phyloP scores from a whole-genome alignment of 2,329 filamentous ascomycete genomes.

The Phialophora tarda region DNA sequence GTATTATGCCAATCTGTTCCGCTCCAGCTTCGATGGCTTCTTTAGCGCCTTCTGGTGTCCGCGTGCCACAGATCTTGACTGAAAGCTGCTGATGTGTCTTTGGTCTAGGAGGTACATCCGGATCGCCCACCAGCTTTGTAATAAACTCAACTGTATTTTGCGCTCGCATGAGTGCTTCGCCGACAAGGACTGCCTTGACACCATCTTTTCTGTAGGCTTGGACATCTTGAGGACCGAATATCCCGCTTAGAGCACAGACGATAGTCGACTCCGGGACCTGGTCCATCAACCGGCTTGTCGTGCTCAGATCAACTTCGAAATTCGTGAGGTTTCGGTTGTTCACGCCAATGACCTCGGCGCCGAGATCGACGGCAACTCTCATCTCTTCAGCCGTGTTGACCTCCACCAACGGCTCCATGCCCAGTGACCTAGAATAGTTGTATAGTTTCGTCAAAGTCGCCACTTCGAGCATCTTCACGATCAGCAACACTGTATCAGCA shows the following conservation, averaged over 20 bases:
- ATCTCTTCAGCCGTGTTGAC: slow-evolving; percentile 96
- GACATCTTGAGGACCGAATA: slow-evolving; percentile 86
- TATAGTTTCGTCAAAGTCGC: slow-evolving; percentile 78
- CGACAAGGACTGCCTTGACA: slow-evolving; percentile 90
- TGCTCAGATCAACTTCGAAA: slow-evolving; percentile 94
- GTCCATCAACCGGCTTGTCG: slow-evolving; percentile 83
- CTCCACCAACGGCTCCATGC: slow-evolving; percentile 97
- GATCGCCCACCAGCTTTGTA: slow-evolving; percentile 73
- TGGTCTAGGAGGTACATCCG: slow-evolving; percentile 39
- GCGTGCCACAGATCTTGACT: slow-evolving; percentile 95
- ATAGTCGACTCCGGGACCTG: slow-evolving; percentile 85
- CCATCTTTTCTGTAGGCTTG: slow-evolving; percentile 85
- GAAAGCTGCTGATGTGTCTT: slow-evolving; percentile 60
- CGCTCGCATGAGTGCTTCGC: slow-evolving; percentile 94
- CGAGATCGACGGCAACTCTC: slow-evolving; percentile 81
- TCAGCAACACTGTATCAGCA: slow-evolving; percentile 91
- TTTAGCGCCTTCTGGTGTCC: slow-evolving; percentile 78
- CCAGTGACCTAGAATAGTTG: slow-evolving; percentile 83
- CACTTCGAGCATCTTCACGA: slow-evolving; percentile 94
- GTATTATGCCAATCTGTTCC: slow-evolving; percentile 90
- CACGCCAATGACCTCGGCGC: slow-evolving; percentile 90
- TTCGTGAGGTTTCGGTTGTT: slow-evolving; percentile 97
- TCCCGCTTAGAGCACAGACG: slow-evolving; percentile 92
- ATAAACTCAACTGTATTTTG: slow-evolving; percentile 83
- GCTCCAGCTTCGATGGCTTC: slow-evolving; percentile 84